phyloP scores from a whole-genome alignment of 1,284 basidiomycete species.

The Heterobasidion parviporum region DNA sequence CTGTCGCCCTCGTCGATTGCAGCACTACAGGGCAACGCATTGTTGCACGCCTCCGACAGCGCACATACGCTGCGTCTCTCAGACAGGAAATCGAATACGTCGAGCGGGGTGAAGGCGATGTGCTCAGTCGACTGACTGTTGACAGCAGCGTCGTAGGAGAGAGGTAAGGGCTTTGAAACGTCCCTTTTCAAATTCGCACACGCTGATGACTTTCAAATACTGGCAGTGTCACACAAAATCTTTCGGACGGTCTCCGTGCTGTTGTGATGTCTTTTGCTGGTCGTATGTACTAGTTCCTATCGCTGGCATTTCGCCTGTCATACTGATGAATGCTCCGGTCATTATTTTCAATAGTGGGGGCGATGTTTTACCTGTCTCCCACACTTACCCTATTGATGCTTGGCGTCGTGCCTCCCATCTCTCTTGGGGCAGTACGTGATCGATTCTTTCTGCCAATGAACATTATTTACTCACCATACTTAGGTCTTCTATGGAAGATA shows the following conservation, averaged over 20 bases:
- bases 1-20: background rate
- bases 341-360: constrained; percentile 52
- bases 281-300: constrained; percentile 28
- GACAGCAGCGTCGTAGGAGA: constrained; percentile 96
- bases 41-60: constrained; percentile 80
- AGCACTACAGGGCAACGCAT: constrained; percentile 73
- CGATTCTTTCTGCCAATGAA: background rate
- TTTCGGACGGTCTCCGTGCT: constrained; percentile 86
- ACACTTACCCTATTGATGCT: constrained; percentile 91
- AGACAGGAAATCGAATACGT: constrained; percentile 90
- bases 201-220: background rate
- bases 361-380: constrained; percentile 95
- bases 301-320: background rate
- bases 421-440: constrained; percentile 77
- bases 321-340: background rate
- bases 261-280: constrained; percentile 87
- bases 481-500: constrained; percentile 94
- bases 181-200: constrained; percentile 4
- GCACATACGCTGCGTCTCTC: constrained; percentile 76
- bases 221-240: constrained; percentile 76
- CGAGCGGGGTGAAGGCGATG: constrained; percentile 90
- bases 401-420: constrained; percentile 89
- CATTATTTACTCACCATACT: background rate
- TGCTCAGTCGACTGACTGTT: constrained; percentile 84
- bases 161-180: constrained; percentile 40